These are phyloP conservation scores for Pharus latifolius DNA, from an alignment of 176 grass and related monocot genomes.

Conservation along the genomic window DNA sequence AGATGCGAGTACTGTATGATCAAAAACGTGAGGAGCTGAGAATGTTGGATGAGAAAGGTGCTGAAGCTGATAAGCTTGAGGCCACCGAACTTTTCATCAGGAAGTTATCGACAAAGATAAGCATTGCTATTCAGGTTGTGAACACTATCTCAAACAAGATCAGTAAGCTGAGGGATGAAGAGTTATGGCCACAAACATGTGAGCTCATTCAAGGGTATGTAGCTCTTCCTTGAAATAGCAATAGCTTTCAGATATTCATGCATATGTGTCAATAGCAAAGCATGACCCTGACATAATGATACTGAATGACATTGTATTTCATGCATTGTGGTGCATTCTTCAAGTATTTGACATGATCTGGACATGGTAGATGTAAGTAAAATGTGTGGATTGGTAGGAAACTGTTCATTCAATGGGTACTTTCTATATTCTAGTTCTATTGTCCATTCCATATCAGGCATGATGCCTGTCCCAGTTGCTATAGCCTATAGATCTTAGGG, in stretches of 20 bases:
- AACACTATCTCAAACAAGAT: constrained; percentile 81
- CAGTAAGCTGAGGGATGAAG: constrained; percentile 85
- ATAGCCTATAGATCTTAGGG: too few relatives aligned
- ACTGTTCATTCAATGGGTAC: neutral
- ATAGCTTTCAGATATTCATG: neutral
- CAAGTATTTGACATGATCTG: neutral
- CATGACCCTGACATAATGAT: neutral
- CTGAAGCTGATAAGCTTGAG: constrained; percentile 74
- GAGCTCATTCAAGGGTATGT: constrained; percentile 91
- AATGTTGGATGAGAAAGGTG: constrained; percentile 65
- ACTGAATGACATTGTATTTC: neutral
- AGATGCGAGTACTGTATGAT: constrained; percentile 64
- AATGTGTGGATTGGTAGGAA: neutral
- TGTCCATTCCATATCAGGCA: too few relatives aligned
- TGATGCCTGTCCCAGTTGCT: too few relatives aligned
- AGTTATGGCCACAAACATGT: constrained; percentile 88
- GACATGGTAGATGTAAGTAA: neutral
- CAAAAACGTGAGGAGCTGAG: constrained; percentile 58
- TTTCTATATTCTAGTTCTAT: neutral
- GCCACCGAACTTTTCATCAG: constrained; percentile 52
- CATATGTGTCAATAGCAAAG: neutral
- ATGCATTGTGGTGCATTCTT: neutral
- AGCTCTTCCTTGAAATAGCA: neutral
- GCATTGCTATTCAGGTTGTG: constrained; percentile 91
- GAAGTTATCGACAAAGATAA: constrained; percentile 92